Evolutionary conservation across 2,329 filamentous ascomycete genomes (phyloP), one percentile per base, ranked within the genome.

Genomic region (Mycogone perniciosa): DNA sequence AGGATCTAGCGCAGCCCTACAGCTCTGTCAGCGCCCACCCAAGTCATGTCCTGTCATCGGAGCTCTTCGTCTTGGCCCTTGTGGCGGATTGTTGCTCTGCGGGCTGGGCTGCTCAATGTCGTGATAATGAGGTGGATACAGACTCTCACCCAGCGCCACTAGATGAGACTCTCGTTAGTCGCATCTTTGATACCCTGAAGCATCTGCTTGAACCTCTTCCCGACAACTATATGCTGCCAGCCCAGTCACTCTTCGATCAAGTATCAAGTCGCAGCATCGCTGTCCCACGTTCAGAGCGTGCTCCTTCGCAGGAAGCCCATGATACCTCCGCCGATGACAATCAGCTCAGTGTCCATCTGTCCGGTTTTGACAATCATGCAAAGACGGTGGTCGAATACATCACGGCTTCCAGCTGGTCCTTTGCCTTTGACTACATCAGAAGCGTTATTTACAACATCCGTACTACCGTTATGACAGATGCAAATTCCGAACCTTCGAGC

Each of bases 51-150:
- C 68, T 85, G 31, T 73, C 80, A 43, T 85, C 84, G 13, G 82
- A 86, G 63, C 69, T 82, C 44, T 86, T 83, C 59, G 70, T 85
- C n/a, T 66, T 86, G 45, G 75, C 78, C 44, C 70, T 86, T 39
- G 73, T 82, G 34, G 80, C 82, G 61, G 82, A 86, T 60, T 86
- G 83, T 62, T 86, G 81, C 58, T 74, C 76, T 46, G 76, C 77
- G 48, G 76, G 83, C 61, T 85, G 82, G 81, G 67, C 75, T 30
- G 66, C 70, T 37, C 61, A 76, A 40, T 67, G 71, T 50, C 60
- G 53, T 31, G 56, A 60, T 26, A 51, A 51, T 37, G 54, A 61
- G 59, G 31, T 44, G 20, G 56, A 59, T 20, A 54, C 53, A 27
- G 31, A 43, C 30, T 56, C 54, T 9, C 44, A 47, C 4, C 73